Conservation (phyloP, 2,329 filamentous ascomycete species). For the Cytospora leucostoma region DNA sequence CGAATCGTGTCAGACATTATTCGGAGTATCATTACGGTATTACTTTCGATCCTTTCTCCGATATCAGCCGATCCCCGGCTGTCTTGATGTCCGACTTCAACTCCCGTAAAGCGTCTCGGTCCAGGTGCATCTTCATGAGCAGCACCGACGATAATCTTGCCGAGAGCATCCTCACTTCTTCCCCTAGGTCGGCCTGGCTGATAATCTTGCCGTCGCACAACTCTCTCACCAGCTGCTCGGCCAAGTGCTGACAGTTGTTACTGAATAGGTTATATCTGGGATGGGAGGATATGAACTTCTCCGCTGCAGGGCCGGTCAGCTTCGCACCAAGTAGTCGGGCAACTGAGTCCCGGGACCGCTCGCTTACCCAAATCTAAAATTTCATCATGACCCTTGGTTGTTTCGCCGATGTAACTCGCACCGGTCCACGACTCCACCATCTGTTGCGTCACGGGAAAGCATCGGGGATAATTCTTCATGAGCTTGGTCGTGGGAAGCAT, state of each 20-base stretch:
- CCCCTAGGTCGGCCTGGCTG: constrained; percentile 37
- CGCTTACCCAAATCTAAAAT: constrained; percentile 35
- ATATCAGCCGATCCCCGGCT: constrained; percentile 25
- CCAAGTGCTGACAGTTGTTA: constrained; percentile 39
- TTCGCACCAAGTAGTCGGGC: background rate
- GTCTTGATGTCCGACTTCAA: constrained; percentile 26
- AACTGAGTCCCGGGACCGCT: background rate
- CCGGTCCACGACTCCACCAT: constrained; percentile 36
- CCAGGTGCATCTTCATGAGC: constrained; percentile 35
- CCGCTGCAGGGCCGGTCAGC: constrained; percentile 29
- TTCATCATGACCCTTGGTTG: constrained; percentile 35
- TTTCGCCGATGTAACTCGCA: constrained; percentile 38
- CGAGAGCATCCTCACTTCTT: constrained; percentile 35
- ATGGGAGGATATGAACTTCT: constrained; percentile 34
- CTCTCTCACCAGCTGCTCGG: constrained; percentile 36
- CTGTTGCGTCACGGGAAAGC: constrained; percentile 35
- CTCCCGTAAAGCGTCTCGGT: constrained; percentile 21
- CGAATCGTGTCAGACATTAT: background rate
- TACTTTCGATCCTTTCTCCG: constrained; percentile 23
- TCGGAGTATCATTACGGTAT: constrained; percentile 9
- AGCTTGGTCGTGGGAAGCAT: constrained; percentile 28
- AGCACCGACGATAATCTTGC: constrained; percentile 34
- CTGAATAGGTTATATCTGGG: constrained; percentile 37
- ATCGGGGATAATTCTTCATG: constrained; percentile 31
- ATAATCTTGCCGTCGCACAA: constrained; percentile 37